Evolutionary conservation across 1,284 basidiomycete genomes (phyloP), one percentile per base, ranked within the genome.

Genomic region (Cryptococcus deneoformans): DNA sequence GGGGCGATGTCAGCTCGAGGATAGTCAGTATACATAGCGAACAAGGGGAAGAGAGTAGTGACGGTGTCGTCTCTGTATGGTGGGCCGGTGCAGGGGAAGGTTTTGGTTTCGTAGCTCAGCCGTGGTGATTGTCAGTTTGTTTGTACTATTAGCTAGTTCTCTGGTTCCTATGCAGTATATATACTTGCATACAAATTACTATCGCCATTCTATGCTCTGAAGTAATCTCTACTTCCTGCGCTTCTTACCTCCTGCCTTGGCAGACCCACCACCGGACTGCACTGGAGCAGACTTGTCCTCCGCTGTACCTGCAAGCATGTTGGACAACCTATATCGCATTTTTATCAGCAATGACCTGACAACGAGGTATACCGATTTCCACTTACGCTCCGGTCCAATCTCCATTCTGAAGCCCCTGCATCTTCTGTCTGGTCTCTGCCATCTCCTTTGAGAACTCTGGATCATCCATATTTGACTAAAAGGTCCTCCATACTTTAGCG

Each of bases 401-500:
- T 56, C 66, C 69, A 53, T 76, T 84, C 70, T 88, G 87, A 46
- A 85, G 76, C 45, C 74, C 80, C 8, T 80, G 71, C 70, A 88
- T 79, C 71, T 83, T 85, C 43, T 83, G 84, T 67, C 89, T 87
- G 52, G 85, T 84, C 64, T 81, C 82, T 60, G 85, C 85, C 65
- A 90, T 80, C 55, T 90, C 89, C 62, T 86, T 83, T 53, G 88
- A 77, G 42, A 84, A 76, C 65, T 89, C 87, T 1, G 89, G 88
- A 67, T 92, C 90, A 5, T 47, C 71, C 57, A 77, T 62, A n/a
- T 47, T 52, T 49, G 44, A 52, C 58, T 64, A 16, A n/a, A 6
- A 29, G 40, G 40, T 37, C 37, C 56, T 57, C 46, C 12, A 46
- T 42, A 29, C 20, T 47, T 20, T 24, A 11, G 14, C 45, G 14